phyloP scores from a whole-genome alignment of 2,329 filamentous ascomycete genomes.

The Pyricularia pennisetigena region DNA sequence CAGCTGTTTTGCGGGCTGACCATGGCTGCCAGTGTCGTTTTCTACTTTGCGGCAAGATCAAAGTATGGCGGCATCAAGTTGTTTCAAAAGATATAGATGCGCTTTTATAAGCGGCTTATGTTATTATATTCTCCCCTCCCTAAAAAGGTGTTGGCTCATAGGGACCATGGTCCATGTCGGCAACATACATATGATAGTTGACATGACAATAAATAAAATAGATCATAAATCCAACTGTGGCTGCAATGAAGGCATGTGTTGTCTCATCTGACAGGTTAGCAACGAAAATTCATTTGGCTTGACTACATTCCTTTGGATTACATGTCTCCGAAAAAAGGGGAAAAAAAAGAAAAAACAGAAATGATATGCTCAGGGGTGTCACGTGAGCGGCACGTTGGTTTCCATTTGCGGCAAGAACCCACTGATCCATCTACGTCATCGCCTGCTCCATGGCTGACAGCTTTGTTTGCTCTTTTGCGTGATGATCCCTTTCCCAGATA shows the following conservation, averaged over 20 bases:
- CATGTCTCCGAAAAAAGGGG: no score
- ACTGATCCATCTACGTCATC: constrained; percentile 3
- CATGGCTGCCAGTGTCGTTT: constrained; percentile 16
- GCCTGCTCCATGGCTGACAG: neutral
- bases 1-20: constrained; percentile 47
- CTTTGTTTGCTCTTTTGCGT: neutral
- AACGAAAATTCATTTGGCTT: neutral
- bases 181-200: neutral
- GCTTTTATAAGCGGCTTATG: neutral
- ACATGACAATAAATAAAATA: neutral
- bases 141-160: neutral
- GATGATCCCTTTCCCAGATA: neutral
- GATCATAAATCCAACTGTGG: neutral
- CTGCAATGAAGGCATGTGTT: neutral
- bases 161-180: no score
- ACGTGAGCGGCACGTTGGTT: neutral
- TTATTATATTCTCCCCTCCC: neutral
- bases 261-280: neutral
- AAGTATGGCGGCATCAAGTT: constrained; percentile 16
- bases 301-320: neutral
- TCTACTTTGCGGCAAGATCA: constrained; percentile 15
- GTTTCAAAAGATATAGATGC: constrained; percentile 12
- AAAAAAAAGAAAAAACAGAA: no score
- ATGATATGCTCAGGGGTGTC: neutral
- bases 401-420: neutral